Evolutionary conservation across 352 stramenopile genomes (phyloP).

Genomic region (Phytopythium mirpurense): DNA sequence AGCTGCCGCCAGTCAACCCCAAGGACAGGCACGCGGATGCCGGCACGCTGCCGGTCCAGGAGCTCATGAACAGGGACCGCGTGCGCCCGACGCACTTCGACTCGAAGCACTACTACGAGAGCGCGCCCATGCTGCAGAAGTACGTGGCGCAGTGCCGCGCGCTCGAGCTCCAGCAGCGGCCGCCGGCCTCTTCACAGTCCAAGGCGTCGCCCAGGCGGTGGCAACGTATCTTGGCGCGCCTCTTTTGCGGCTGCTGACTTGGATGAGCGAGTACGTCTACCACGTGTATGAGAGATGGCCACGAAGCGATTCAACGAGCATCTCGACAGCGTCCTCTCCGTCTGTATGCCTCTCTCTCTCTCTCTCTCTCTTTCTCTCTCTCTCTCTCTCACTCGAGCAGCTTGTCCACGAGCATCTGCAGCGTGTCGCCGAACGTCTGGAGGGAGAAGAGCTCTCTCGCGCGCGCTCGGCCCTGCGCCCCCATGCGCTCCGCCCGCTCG

Average conservation of each 20-base stretch:
- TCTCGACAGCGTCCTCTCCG: background rate
- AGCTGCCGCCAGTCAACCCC: conserved; percentile 62
- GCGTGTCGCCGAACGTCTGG: conserved; percentile 64
- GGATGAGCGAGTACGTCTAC: too few relatives aligned
- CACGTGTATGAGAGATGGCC: conserved; percentile 2
- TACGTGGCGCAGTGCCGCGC: conserved; percentile 75
- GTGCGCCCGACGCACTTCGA: conserved; percentile 73
- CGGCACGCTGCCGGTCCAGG: conserved; percentile 34
- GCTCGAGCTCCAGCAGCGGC: conserved; percentile 25
- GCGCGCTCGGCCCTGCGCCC: conserved; percentile 38
- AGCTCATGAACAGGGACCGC: conserved; percentile 74
- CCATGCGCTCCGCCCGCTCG: conserved; percentile 33
- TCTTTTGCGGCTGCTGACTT: conserved; percentile 11
- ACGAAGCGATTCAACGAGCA: background rate
- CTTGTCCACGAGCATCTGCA: conserved; percentile 40
- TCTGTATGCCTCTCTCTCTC: too few relatives aligned
- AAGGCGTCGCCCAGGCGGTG: background rate
- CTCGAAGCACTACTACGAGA: conserved; percentile 85
- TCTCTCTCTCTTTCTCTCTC: too few relatives aligned
- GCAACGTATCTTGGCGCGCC: conserved; percentile 1
- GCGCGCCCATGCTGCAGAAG: conserved; percentile 82
- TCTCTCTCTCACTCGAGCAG: conserved; percentile 15
- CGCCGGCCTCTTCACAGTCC: background rate
- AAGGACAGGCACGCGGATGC: conserved; percentile 66
- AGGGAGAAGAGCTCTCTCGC: conserved; percentile 64